phyloP scores from a whole-genome alignment of 805 yeast genomes.

The Saccharomycopsis synnaedendra region DNA sequence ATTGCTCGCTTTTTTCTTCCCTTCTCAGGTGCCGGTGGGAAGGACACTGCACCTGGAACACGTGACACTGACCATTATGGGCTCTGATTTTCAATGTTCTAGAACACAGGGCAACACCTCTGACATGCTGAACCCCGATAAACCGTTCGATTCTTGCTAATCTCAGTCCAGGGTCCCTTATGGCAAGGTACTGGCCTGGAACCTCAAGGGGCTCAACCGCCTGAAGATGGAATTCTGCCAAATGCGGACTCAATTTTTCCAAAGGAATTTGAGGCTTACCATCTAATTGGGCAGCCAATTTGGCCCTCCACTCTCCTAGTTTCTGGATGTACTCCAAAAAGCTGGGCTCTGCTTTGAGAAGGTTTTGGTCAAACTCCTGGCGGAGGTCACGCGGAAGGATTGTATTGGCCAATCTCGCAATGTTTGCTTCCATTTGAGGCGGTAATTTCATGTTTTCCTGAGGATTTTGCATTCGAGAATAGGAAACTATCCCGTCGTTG shows the following conservation, averaged over 20 bases:
- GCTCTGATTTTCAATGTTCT: conserved; percentile 85
- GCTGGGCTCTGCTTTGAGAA: conserved; percentile 77
- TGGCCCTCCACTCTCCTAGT: conserved; percentile 82
- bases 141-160: conserved; percentile 90
- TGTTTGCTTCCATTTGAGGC: conserved; percentile 80
- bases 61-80: conserved; percentile 81
- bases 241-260: conserved; percentile 86
- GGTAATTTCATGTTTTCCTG: conserved; percentile 54
- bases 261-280: conserved; percentile 67
- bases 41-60: conserved; percentile 94
- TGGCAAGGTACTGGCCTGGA: conserved; percentile 90
- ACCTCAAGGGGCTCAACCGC: conserved; percentile 95
- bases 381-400: conserved; percentile 82
- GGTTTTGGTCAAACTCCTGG: conserved; percentile 84
- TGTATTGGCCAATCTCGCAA: conserved; percentile 83
- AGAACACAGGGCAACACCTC: conserved; percentile 85
- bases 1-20: conserved; percentile 86
- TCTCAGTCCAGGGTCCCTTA: conserved; percentile 76
- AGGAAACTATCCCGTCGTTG: conserved; percentile 86
- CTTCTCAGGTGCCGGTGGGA: conserved; percentile 96
- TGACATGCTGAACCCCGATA: conserved; percentile 74
- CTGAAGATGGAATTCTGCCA: conserved; percentile 95
- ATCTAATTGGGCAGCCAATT: conserved; percentile 85
- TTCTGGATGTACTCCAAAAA: conserved; percentile 77
- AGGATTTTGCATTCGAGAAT: conserved; percentile 54